Percentiles rank a stretch among this genome's conserved stretches.
These are phyloP conservation scores for Leucaena leucocephala DNA, from an alignment of 306 rosid genomes.

Conservation along the genomic window DNA sequence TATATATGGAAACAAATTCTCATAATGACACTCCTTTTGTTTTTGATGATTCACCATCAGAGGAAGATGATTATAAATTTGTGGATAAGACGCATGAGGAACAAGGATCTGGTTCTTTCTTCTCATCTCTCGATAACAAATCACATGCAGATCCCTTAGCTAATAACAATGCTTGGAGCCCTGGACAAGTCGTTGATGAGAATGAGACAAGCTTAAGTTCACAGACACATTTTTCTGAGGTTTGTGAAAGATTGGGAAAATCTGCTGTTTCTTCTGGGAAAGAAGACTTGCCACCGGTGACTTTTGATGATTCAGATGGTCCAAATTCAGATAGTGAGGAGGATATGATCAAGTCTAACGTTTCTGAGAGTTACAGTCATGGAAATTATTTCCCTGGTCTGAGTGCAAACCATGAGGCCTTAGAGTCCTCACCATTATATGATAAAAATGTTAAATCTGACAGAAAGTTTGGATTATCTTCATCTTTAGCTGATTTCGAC, in stretches of 20 bases:
- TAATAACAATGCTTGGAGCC: constrained; percentile 49
- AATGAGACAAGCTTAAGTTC: constrained; percentile 45
- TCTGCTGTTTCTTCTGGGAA: constrained; percentile 53
- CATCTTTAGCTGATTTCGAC: constrained; percentile 47
- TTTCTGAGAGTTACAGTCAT: constrained; percentile 42
- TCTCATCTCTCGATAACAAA: constrained; percentile 48
- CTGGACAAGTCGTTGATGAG: constrained; percentile 46
- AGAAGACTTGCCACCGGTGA: constrained; percentile 50
- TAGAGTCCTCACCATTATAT: constrained; percentile 51
- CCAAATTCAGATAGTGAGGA: constrained; percentile 50
- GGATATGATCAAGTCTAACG: constrained; percentile 47
- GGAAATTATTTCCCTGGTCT: constrained; percentile 43
- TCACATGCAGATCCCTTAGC: constrained; percentile 47
- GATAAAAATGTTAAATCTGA: constrained; percentile 41
- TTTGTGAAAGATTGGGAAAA: constrained; percentile 51
- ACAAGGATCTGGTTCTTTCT: constrained; percentile 50
- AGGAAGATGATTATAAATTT: constrained; percentile 56
- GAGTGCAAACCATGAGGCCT: constrained; percentile 43
- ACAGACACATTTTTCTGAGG: constrained; percentile 44
- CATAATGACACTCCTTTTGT: constrained; percentile 40
- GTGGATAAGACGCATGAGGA: constrained; percentile 43
- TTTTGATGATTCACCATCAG: constrained; percentile 80
- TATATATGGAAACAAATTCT: constrained; percentile 21
- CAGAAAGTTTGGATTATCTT: constrained; percentile 42
- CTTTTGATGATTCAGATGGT: constrained; percentile 69